Base-by-base conservation (phyloP, 73 alveolate genomes). In the Symbiodinium pilosum region DNA sequence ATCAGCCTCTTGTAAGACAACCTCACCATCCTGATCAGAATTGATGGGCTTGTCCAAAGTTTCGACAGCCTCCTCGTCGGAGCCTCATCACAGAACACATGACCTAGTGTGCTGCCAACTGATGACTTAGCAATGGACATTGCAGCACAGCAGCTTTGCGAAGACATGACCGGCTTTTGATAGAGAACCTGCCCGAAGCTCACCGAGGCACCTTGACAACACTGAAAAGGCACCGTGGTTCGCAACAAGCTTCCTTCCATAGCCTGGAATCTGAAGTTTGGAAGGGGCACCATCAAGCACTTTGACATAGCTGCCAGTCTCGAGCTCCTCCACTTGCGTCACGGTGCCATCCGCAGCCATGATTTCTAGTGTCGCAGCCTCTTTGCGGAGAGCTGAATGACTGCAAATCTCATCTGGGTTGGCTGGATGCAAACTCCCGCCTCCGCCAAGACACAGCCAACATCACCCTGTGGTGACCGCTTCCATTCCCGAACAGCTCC, bases 111-210 rank as follows among this genome's bases (percentile, higher is more conserved):
- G 59, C 14, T 47, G 59, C n/a, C n/a, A n/a, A n/a, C n/a, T n/a
- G n/a, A n/a, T n/a, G n/a, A n/a, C n/a, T n/a, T n/a, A n/a, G n/a
- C n/a, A n/a, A n/a, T n/a, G 2, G 71, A 54, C 16, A 30, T 24
- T 64, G 77, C 77, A 20, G 77, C 77, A 64, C 16, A 11, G 36
- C 36, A 26, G 77, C 77, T 64, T 32, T 24, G 38, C 28, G 77
- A 64, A 2, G 77, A 64, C 12, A 59, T 73, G 71, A 7, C 85
- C 2, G 95, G 95, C 69, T 88, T 88, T 69, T 88, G 86, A 47
- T 88, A 88, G 47, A 88, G 95, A 34, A 88, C 95, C 64, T 88
- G 95, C 43, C 95, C 95, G 24, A 88, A 88, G 44, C 85, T 34
- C 71, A 88, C 95, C 12, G 71, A 40, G 7, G 86, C 86, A 64